These are phyloP conservation scores for Strobilomyces echinocephalus DNA, from an alignment of 768 basidiomycete genomes.

Conservation along the genomic window DNA sequence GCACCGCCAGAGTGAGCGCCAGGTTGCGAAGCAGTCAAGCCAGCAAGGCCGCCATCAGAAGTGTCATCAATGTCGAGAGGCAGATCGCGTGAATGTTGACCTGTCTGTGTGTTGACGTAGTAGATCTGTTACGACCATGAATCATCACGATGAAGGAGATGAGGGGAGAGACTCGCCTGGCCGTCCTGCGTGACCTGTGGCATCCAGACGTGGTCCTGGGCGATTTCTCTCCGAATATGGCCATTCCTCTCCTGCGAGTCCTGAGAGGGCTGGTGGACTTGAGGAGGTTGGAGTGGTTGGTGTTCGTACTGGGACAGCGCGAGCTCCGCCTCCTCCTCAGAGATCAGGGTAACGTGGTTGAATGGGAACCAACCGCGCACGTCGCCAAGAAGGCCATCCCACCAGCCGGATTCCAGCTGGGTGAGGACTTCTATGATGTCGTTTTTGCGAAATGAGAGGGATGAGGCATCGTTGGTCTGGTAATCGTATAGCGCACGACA, in stretches of 20 bases:
- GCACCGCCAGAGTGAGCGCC: conserved; percentile 54
- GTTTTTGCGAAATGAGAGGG: conserved; percentile 79
- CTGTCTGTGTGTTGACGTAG: conserved; percentile 89
- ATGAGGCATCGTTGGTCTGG: conserved; percentile 79
- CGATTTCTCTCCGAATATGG: conserved; percentile 11
- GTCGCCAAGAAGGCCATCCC: conserved; percentile 90
- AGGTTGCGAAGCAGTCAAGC: conserved; percentile 48
- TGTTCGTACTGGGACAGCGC: conserved; percentile 39
- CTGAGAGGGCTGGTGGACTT: conserved; percentile 11
- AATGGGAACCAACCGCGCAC: conserved; percentile 97
- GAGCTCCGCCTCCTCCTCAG: conserved; percentile 75
- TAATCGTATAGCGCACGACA: conserved; percentile 93
- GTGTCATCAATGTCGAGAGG: conserved; percentile 68
- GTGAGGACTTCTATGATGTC: conserved; percentile 94
- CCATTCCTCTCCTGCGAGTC: conserved; percentile 11
- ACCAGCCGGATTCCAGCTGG: conserved; percentile 92
- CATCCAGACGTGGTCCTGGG: conserved; percentile 63
- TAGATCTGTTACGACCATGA: conserved; percentile 60
- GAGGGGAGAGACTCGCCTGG: conserved; percentile 51
- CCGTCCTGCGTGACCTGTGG: conserved; percentile 79
- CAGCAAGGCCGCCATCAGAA: conserved; percentile 60
- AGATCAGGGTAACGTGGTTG: conserved; percentile 82
- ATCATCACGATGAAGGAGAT: background rate
- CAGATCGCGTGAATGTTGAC: conserved; percentile 78
- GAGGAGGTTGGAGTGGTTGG: conserved; percentile 10